phyloP scores from a whole-genome alignment of 2,329 filamentous ascomycete species.

The Penicillium sp. region DNA sequence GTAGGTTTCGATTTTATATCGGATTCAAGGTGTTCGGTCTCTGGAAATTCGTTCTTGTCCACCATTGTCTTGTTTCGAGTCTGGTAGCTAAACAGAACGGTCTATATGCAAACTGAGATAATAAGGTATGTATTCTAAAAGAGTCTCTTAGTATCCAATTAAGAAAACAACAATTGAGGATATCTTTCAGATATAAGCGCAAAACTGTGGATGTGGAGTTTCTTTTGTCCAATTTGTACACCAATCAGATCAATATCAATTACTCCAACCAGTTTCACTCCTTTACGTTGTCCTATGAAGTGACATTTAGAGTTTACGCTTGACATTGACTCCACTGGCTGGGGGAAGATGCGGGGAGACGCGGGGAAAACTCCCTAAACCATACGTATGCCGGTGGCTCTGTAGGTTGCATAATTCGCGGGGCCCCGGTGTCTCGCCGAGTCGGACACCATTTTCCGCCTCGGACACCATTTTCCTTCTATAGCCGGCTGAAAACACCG shows the following conservation, averaged over 20 bases:
- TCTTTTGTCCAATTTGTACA: background rate
- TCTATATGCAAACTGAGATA: background rate
- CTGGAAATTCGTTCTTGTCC: background rate
- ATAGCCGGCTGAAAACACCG: background rate
- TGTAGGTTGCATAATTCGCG: no score
- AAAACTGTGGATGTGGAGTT: background rate
- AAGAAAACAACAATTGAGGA: background rate
- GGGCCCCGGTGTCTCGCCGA: background rate
- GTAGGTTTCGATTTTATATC: background rate
- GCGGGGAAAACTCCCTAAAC: no score
- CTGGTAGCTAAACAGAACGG: no score
- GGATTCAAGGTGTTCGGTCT: conserved; percentile 1
- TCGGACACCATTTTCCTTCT: conserved; percentile 4
- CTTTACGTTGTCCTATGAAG: no score
- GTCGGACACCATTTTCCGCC: conserved; percentile 2
- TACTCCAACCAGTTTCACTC: background rate
- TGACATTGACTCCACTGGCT: background rate
- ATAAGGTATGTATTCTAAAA: background rate
- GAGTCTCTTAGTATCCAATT: background rate
- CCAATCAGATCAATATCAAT: background rate
- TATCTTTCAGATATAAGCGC: background rate
- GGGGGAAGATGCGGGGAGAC: background rate
- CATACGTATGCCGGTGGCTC: no score
- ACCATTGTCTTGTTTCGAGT: background rate
- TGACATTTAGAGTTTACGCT: background rate